These are phyloP conservation scores for Rubus idaeus DNA, from an alignment of 306 rosid genomes.

Conservation along the genomic window DNA sequence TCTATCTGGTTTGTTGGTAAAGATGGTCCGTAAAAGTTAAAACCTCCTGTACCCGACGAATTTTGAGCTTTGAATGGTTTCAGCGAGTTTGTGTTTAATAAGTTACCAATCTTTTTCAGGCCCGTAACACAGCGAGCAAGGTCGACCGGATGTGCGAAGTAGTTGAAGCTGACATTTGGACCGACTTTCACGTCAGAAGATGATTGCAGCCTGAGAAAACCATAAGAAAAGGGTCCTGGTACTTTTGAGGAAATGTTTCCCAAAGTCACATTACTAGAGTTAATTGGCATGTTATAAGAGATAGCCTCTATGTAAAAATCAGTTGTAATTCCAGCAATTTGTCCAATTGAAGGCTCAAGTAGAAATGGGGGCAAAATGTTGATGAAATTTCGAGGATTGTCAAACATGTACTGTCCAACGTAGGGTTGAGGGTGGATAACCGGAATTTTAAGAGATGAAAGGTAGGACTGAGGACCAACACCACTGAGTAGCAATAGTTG, in stretches of 20 bases:
- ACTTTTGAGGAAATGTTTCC: neutral
- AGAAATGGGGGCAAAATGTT: constrained; percentile 2
- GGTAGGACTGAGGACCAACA: constrained; percentile 16
- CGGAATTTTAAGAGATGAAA: constrained; percentile 25
- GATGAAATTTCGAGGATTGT: constrained; percentile 19
- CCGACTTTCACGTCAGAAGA: neutral
- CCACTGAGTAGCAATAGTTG: constrained; percentile 33
- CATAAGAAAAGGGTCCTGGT: neutral
- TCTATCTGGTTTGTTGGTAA: constrained; percentile 5
- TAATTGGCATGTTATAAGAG: neutral
- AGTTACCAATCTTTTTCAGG: constrained; percentile 12
- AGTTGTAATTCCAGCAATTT: neutral
- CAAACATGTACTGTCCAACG: constrained; percentile 24
- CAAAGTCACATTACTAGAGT: neutral
- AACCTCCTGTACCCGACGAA: neutral
- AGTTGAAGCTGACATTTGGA: constrained; percentile 16
- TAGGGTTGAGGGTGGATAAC: constrained; percentile 16
- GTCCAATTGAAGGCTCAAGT: neutral
- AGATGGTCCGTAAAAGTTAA: neutral
- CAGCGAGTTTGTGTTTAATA: constrained; percentile 1
- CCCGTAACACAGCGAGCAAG: constrained; percentile 19
- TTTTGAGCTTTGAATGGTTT: neutral
- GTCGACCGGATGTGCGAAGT: neutral
- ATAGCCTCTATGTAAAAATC: neutral
- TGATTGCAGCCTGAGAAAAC: neutral